Evolutionary conservation across 257 asterid species (phyloP).

Genomic region (Plantago major): DNA sequence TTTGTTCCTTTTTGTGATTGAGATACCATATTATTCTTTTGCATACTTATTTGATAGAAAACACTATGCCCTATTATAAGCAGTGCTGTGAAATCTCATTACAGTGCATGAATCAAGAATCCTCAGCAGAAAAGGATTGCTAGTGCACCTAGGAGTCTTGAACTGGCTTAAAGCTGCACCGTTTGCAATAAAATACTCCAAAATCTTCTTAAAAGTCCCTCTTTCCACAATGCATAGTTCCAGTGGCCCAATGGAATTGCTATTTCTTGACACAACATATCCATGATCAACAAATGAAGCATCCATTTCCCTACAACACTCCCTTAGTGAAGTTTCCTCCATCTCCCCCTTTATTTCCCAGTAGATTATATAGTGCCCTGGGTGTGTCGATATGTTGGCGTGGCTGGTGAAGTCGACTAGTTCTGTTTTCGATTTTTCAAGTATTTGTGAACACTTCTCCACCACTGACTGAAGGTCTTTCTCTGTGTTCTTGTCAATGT

Average conservation of each 20-base stretch:
- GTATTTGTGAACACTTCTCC: slow-evolving; percentile 42
- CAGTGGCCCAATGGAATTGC: slow-evolving; percentile 61
- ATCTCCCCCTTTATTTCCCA: slow-evolving; percentile 75
- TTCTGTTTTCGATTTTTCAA: slow-evolving; percentile 36
- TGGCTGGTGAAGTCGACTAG: slow-evolving; percentile 82
- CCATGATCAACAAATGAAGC: slow-evolving; percentile 75
- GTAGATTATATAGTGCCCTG: slow-evolving; percentile 70
- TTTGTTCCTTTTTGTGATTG: too few species aligned
- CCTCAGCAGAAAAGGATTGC: slow-evolving; percentile 40
- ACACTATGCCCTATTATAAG: slow-evolving; percentile 25
- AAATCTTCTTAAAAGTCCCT: slow-evolving; percentile 66
- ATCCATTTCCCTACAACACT: slow-evolving; percentile 72
- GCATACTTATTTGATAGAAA: too few species aligned
- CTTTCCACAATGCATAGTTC: slow-evolving; percentile 70
- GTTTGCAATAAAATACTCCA: slow-evolving; percentile 60
- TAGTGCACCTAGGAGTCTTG: slow-evolving; percentile 81
- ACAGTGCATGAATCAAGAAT: slow-evolving; percentile 46
- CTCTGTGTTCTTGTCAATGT: slow-evolving; percentile 72
- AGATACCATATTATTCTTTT: too few species aligned
- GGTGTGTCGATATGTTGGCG: slow-evolving; percentile 43
- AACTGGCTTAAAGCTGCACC: slow-evolving; percentile 79
- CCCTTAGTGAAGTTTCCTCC: slow-evolving; percentile 39
- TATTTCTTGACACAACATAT: slow-evolving; percentile 60
- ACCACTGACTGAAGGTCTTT: slow-evolving; percentile 69
- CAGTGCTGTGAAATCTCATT: slow-evolving; percentile 52